A percentile compares a stretch with the other conserved stretches of the same genome.
Conservation (phyloP, 2,329 filamentous ascomycete species). For the Ophiostoma ulmi region DNA sequence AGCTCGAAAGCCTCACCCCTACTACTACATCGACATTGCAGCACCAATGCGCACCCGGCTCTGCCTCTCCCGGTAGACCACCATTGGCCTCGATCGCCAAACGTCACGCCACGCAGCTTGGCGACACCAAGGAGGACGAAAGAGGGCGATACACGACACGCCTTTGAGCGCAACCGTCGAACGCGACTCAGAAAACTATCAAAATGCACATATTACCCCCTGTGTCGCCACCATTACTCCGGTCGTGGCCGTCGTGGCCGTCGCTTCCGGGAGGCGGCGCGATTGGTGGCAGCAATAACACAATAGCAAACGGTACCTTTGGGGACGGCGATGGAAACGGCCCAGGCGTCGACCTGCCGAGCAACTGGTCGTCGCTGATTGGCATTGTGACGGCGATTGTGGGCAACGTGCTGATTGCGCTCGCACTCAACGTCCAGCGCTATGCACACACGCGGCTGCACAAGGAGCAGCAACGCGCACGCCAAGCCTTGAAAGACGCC, state of each 20-base stretch:
- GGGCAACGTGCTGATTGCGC: slow-evolving; percentile 88
- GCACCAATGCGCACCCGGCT: slow-evolving; percentile 5
- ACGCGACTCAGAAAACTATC: background rate
- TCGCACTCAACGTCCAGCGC: slow-evolving; percentile 92
- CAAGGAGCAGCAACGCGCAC: slow-evolving; percentile 58
- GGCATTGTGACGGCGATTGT: slow-evolving; percentile 89
- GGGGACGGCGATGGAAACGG: slow-evolving; percentile 29
- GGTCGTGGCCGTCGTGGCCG: slow-evolving; percentile 21
- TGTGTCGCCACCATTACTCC: slow-evolving; percentile 23
- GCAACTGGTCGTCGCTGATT: slow-evolving; percentile 84
- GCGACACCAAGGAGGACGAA: background rate
- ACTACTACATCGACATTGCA: background rate
- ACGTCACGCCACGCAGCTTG: background rate
- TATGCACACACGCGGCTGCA: slow-evolving; percentile 88
- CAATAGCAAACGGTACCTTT: slow-evolving; percentile 21
- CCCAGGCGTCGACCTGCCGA: slow-evolving; percentile 47
- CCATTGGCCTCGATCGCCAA: background rate
- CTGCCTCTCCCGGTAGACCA: background rate
- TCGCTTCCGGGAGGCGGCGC: slow-evolving; percentile 28
- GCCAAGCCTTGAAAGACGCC: slow-evolving; percentile 45
- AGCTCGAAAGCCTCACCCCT: background rate
- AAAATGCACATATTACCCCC: slow-evolving; percentile 23
- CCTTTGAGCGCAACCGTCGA: background rate
- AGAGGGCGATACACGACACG: background rate
- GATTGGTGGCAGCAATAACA: slow-evolving; percentile 6